Evolutionary conservation across 441 rosid genomes (phyloP).

Genomic region (Raphanus hybrid): DNA sequence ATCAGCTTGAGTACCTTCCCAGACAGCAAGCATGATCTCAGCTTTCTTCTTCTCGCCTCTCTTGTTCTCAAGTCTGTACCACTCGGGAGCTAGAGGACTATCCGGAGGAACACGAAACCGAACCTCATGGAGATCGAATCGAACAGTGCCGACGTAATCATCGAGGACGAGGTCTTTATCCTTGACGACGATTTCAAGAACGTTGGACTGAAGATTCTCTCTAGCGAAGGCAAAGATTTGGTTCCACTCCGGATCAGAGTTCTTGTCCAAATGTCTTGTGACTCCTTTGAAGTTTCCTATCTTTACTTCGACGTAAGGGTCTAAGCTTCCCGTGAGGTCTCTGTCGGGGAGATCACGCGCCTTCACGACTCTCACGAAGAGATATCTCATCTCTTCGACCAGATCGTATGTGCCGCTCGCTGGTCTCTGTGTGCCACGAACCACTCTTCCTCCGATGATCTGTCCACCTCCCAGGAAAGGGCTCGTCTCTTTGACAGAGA

Average conservation of each 20-base stretch:
- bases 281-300: slow-evolving; percentile 86
- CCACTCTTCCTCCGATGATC: slow-evolving; percentile 83
- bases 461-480: slow-evolving; percentile 91
- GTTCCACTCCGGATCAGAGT: slow-evolving; percentile 88
- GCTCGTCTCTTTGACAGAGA: slow-evolving; percentile 84
- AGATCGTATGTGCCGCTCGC: slow-evolving; percentile 73
- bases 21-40: slow-evolving; percentile 97
- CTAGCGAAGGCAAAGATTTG: slow-evolving; percentile 88
- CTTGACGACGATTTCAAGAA: slow-evolving; percentile 72
- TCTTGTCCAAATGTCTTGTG: slow-evolving; percentile 71
- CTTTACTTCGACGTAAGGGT: slow-evolving; percentile 84
- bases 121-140: slow-evolving; percentile 72
- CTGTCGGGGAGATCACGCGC: slow-evolving; percentile 85
- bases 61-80: slow-evolving; percentile 83
- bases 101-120: slow-evolving; percentile 84
- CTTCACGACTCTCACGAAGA: slow-evolving; percentile 84
- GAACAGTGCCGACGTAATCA: slow-evolving; percentile 71
- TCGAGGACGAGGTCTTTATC: slow-evolving; percentile 83
- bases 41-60: slow-evolving; percentile 63
- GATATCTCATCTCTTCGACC: slow-evolving; percentile 89
- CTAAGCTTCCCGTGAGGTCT: slow-evolving; percentile 88
- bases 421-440: slow-evolving; percentile 62
- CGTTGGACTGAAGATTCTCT: slow-evolving; percentile 68
- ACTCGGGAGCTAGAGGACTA: slow-evolving; percentile 94
- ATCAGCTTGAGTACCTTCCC: slow-evolving; percentile 97